Conservation (phyloP, 2,329 filamentous ascomycete genomes). For the Didymella glomerata region DNA sequence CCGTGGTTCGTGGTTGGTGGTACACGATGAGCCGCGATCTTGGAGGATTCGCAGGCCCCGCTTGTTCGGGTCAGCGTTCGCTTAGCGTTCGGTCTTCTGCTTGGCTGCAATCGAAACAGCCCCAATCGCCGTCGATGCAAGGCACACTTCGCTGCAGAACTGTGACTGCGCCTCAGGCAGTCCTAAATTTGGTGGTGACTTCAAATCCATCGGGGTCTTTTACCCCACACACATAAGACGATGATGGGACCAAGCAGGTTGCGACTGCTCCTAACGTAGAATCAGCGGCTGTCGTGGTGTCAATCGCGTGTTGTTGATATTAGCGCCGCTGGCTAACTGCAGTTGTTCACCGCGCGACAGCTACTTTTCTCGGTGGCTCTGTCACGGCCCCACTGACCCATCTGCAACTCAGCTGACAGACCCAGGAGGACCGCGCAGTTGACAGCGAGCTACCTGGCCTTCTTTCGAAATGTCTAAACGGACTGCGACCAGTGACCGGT, state of each 20-base stretch:
- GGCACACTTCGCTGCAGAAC: constrained; percentile 5
- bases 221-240: neutral
- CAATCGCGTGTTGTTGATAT: neutral
- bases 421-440: neutral
- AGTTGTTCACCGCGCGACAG: neutral
- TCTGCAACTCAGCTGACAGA: neutral
- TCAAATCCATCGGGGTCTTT: neutral
- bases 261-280: neutral
- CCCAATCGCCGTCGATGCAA: constrained; percentile 15
- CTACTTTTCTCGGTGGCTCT: neutral
- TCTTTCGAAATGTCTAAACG: neutral
- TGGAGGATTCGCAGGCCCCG: constrained; percentile 1
- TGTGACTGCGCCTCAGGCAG: constrained; percentile 9
- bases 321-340: neutral
- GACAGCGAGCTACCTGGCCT: neutral
- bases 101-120: constrained; percentile 10
- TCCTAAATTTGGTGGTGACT: constrained; percentile 7
- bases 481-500: neutral
- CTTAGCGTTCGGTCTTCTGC: constrained; percentile 7
- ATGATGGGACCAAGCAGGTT: constrained; percentile 1
- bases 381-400: neutral
- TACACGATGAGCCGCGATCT: constrained; percentile 12
- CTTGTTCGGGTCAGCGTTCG: constrained; percentile 18
- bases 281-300: neutral
- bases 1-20: constrained; percentile 9